phyloP scores from a whole-genome alignment of 306 rosid genomes.

The Dryas drummondii region DNA sequence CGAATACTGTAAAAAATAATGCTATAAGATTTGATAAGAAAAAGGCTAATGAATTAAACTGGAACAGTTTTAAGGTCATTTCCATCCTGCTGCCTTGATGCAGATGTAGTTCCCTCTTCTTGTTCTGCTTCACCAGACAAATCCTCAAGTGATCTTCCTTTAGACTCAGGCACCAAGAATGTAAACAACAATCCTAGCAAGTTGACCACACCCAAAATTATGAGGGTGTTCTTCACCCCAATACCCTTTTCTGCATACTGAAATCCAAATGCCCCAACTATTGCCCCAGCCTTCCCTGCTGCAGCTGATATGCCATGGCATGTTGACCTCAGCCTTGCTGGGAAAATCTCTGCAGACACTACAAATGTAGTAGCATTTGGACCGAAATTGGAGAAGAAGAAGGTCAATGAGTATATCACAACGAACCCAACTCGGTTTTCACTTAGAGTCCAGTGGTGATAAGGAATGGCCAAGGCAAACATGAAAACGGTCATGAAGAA shows the following conservation, averaged over 20 bases:
- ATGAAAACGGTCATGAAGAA: conserved; percentile 90
- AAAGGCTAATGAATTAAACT: conserved; percentile 11
- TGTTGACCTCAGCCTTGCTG: conserved; percentile 77
- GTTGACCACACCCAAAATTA: conserved; percentile 59
- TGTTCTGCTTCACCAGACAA: conserved; percentile 69
- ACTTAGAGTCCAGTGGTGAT: conserved; percentile 72
- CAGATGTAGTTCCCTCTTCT: conserved; percentile 28
- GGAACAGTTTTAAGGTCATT: conserved; percentile 26
- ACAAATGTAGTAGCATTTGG: conserved; percentile 84
- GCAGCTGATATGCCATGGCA: conserved; percentile 95
- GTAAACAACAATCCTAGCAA: conserved; percentile 61
- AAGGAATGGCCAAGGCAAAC: conserved; percentile 84
- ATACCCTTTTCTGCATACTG: conserved; percentile 48
- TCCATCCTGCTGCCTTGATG: conserved; percentile 25
- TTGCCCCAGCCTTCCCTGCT: conserved; percentile 88
- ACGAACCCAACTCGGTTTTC: conserved; percentile 71
- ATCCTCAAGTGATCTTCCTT: conserved; percentile 79
- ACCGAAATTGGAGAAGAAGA: conserved; percentile 88
- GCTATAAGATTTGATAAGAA: neutral
- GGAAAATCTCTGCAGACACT: conserved; percentile 90
- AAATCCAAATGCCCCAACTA: conserved; percentile 81
- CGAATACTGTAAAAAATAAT: neutral
- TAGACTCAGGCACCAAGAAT: conserved; percentile 81
- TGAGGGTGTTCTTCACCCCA: conserved; percentile 59
- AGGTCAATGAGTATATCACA: conserved; percentile 75